phyloP scores from a whole-genome alignment of 352 stramenopile genomes.

The Phytophthora hybrid region DNA sequence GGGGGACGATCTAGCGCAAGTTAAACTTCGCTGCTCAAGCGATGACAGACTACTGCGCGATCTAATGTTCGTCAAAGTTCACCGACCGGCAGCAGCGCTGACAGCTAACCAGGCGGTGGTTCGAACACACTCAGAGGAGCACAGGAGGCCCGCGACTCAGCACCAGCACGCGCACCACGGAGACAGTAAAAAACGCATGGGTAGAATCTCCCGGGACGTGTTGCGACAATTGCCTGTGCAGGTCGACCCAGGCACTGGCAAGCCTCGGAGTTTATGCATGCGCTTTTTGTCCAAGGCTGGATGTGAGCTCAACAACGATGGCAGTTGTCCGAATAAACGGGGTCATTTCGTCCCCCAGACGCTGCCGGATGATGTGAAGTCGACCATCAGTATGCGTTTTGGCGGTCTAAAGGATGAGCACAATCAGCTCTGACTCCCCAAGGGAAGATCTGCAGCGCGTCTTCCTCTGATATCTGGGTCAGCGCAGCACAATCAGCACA shows the following conservation, averaged over 20 bases:
- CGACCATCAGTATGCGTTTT: background rate
- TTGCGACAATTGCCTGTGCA: background rate
- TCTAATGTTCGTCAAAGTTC: slow-evolving; percentile 11
- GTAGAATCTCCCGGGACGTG: background rate
- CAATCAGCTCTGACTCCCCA: background rate
- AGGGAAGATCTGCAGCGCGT: background rate
- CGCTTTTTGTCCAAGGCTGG: background rate
- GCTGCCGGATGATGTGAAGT: background rate
- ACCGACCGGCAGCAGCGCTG: background rate
- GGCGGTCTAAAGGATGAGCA: background rate
- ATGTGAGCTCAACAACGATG: background rate
- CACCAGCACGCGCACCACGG: background rate
- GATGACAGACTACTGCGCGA: slow-evolving; percentile 1
- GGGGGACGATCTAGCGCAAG: background rate
- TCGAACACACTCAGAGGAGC: no score
- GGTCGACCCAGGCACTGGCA: background rate
- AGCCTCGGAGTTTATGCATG: background rate
- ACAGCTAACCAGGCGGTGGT: no score
- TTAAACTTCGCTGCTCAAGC: background rate
- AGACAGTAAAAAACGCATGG: background rate
- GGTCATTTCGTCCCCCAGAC: background rate
- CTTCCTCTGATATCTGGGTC: background rate
- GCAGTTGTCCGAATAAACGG: background rate
- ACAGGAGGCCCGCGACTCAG: no score
- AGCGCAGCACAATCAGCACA: background rate